Evolutionary conservation across 2,329 filamentous ascomycete genomes (phyloP), one percentile per base, ranked within the genome.

Genomic region (Exophiala phaeomuriformis): DNA sequence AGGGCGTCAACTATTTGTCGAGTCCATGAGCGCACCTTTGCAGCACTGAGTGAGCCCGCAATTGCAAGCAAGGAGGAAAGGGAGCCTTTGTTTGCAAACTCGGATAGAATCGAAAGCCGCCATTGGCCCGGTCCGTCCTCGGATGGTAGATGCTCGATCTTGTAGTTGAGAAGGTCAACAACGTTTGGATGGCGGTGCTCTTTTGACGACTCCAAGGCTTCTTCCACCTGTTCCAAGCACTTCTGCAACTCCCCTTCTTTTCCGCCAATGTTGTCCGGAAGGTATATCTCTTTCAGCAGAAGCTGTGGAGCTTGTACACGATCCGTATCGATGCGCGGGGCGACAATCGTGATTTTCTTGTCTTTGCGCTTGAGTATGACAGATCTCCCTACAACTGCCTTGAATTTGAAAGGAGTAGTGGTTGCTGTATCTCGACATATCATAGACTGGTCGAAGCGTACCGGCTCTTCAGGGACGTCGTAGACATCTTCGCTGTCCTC

Each of bases 1-100:
- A 98, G 74, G 0, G 85, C 93, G 71, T 96, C 89, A 29, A 98
- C 79, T 12, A 98, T 76, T 64, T 95, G 89, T 55, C 90, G 83
- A n/a, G 89, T 93, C 85, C 90, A 97, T 28, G 88, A 84, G 49
- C 90, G 85, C 42, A 90, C 84, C 66, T 85, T 90, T 59, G 81
- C 80, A 48, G 87, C 79, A 40, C 85, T 81, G 47, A 96, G 73
- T 31, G 80, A 80, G 3, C 86, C 88, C 40, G 89, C 82, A 56
- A 91, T 80, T 52, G 91, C 85, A 31, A 98, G 76, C 19, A 94
- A 76, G 63, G 95, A 89, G 30, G 85, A 81, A 9, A 98, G 72
- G 0, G 90, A 88, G 0, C 89, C 90, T 67, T 88, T 90, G 49
- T 89, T 85, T 7, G 88, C 86, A 63, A 88, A 79, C 45, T 90